These are phyloP conservation scores for Crotalaria pallida DNA, from an alignment of 306 rosid genomes.

Conservation along the genomic window DNA sequence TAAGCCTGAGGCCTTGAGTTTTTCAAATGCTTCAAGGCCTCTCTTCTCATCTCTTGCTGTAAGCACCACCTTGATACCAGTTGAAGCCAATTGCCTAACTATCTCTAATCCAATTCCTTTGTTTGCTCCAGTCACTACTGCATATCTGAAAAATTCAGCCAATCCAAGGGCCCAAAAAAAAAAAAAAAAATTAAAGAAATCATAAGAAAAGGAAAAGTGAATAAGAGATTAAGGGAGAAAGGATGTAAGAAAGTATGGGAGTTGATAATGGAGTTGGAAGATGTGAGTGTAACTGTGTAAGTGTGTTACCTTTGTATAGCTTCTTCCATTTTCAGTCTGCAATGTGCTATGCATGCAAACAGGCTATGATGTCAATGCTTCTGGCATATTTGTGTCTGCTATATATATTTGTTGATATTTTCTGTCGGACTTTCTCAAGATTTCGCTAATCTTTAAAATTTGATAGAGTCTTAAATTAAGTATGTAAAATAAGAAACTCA, in stretches of 20 bases:
- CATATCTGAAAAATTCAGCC: conserved; percentile 13
- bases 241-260: too few species aligned
- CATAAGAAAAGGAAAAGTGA: neutral
- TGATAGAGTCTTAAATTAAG: too few species aligned
- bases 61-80: conserved; percentile 35
- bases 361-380: too few species aligned
- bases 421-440: too few species aligned
- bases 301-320: neutral
- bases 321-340: conserved; percentile 10
- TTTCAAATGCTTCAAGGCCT: conserved; percentile 32
- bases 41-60: conserved; percentile 36
- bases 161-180: neutral
- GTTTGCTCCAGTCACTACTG: conserved; percentile 34
- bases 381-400: too few species aligned
- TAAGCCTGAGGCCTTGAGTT: neutral
- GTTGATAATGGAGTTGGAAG: neutral
- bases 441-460: too few species aligned
- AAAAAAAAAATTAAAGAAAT: neutral
- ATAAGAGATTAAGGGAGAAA: too few species aligned
- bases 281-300: too few species aligned
- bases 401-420: too few species aligned
- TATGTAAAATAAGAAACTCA: too few species aligned
- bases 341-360: too few species aligned
- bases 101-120: conserved; percentile 37
- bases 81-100: conserved; percentile 28